Conservation (phyloP, 345 rosid genomes). For the Eucalyptus regnans region DNA sequence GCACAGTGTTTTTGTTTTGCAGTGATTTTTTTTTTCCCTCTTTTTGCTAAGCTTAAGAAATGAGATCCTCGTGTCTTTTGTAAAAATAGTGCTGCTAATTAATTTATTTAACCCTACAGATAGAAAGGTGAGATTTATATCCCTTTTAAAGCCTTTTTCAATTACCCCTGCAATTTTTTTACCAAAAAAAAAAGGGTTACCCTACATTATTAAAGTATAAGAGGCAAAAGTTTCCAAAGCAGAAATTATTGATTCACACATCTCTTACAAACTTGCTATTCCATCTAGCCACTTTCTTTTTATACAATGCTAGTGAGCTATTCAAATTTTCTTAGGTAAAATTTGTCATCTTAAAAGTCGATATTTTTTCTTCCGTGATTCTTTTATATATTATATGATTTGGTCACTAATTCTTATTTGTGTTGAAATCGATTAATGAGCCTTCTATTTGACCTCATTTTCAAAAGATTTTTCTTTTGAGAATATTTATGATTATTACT, state of each 20-base stretch:
- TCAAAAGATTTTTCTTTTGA: not conserved
- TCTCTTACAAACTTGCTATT: not conserved
- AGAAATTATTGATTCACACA: not conserved
- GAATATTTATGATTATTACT: not conserved
- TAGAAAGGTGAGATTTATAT: not conserved
- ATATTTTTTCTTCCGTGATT: not conserved
- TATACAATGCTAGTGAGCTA: fast-evolving
- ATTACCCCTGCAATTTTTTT: not conserved
- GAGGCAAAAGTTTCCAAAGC: not conserved
- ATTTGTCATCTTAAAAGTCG: not conserved
- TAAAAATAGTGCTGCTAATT: not conserved
- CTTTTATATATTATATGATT: not conserved
- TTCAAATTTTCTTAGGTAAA: not conserved
- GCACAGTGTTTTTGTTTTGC: not conserved
- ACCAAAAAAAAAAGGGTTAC: not conserved
- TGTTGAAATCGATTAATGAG: not conserved
- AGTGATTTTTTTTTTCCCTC: not conserved
- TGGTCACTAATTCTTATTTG: not conserved
- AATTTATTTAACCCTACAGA: not conserved
- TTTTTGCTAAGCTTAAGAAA: not conserved
- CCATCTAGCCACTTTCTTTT: not conserved
- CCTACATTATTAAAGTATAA: not conserved
- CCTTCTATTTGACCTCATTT: not conserved
- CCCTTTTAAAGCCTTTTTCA: not conserved
- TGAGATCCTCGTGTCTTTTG: not conserved